Conservation (phyloP, 1,284 basidiomycete genomes). For the Mrakiaceae sp. region DNA sequence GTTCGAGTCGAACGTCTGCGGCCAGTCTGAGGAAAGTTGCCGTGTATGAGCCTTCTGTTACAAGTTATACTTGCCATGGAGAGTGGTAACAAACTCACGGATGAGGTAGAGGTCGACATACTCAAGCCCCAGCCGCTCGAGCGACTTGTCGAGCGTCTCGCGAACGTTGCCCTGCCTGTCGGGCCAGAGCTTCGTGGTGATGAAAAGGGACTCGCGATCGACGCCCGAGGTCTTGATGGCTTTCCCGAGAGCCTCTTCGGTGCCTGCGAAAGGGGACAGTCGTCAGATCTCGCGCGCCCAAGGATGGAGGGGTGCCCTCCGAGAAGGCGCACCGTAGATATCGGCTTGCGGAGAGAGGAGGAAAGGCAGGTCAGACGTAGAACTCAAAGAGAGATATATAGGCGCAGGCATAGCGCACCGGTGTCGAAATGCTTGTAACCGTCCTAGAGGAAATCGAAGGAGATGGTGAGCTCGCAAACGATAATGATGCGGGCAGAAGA, state of each 20-base stretch:
- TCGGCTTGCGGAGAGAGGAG: no score
- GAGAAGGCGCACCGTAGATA: no score
- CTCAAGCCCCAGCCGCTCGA: constrained; percentile 26
- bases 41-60: no score
- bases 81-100: constrained; percentile 30
- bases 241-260: constrained; percentile 43
- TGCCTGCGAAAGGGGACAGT: constrained; percentile 5
- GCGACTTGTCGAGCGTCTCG: constrained; percentile 23
- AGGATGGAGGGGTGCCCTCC: no score
- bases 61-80: no score
- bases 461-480: background rate
- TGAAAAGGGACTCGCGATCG: background rate
- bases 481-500: background rate
- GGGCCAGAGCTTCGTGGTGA: constrained; percentile 7
- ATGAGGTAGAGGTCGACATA: constrained; percentile 28
- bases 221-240: background rate
- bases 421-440: constrained; percentile 15
- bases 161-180: constrained; percentile 7
- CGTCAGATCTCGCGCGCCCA: background rate
- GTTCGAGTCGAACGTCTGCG: background rate
- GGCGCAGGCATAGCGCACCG: background rate
- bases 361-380: no score
- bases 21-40: background rate
- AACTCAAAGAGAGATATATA: no score
- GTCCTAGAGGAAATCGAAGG: constrained; percentile 4